Evolutionary conservation across 2,329 filamentous ascomycete genomes (phyloP), one percentile per base, ranked within the genome.

Genomic region (Raffaelea albimanens): DNA sequence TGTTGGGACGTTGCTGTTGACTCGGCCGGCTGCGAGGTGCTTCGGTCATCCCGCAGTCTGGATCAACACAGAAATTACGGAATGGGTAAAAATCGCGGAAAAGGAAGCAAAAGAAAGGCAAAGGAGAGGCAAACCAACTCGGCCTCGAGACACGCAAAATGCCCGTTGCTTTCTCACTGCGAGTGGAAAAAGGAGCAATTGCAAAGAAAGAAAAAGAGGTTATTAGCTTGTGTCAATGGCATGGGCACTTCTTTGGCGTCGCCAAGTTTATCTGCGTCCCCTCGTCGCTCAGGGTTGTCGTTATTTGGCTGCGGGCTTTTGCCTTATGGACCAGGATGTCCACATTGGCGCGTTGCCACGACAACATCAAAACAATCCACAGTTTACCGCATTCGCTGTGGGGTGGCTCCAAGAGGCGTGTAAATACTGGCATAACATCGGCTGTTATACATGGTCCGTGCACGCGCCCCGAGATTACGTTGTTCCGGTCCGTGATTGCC

Each of bases 301-400:
- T 19, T 16, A 18, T 25, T n/a, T 38, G 21, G 10, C 38, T 29
- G 25, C 25, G 25, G 25, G 7, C 25, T 29, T 7, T 7, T 7
- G 25, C 25, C 7, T 13, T 29, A 29, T 29, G 25, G 25, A 29
- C 25, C 25, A 38, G 14, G 14, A 38, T 38, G 13, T 38, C 34
- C 34, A 38, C 34, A 38, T 5, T 8, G 34, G 47, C 20, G 36
- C 45, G 52, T 53, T 53, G 50, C 45, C 44, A 53, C 45, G 47
- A 50, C 52, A 52, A 53, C 51, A 47, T 19, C 45, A 50, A 42
- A 45, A 45, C 48, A 43, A 48, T 40, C 11, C 25, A 29, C 25
- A 29, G 13, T 13, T 29, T 29, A 29, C 25, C 25, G 25, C 25
- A 29, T 29, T 7, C 25, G 25, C 13, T 29, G 25, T 29, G 25